Base-by-base conservation (phyloP, 2,329 filamentous ascomycete species). In the Colletotrichum coccodes region DNA sequence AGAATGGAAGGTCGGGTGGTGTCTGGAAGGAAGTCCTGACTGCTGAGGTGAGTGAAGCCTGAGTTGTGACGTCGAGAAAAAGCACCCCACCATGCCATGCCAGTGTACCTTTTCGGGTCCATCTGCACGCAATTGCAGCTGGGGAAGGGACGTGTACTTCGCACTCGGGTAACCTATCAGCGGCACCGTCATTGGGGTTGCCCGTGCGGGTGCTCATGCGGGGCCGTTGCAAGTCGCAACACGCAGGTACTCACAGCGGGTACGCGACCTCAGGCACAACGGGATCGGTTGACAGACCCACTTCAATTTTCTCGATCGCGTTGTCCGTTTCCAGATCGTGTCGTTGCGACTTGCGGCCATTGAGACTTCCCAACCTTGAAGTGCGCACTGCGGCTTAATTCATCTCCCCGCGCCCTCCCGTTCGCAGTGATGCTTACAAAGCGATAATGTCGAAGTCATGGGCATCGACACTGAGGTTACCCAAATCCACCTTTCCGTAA, bases 391-490 rank as follows among this genome's bases (percentile, higher is more conserved):
- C 18, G 6, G 14, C 34, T 49, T 38, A 52, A 18, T n/a, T 40
- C 12, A 28, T 34, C 46, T 46, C 16, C 28, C 26, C 32, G 8
- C 49, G 30, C 23, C 36, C 32, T 21, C 32, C 21, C 60, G 9
- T 57, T 30, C 53, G 60, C 54, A 57, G 65, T 65, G 65, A 68
- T 71, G 68, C 68, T 62, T 44, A 67, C 60, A 57, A 69, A 58
- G 60, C 63, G 64, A 71, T 14, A 72, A 83, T 83, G 82, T 80
- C 80, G 50, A 90, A 88, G 81, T 90, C 87, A 78, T 94, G 92
- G 91, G 88, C 90, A 78, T 89, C 90, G 77, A 94, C 92, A 61
- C 79, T 95, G 78, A 91, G 88, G 81, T 86, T 96, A 75, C 93
- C 93, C 68, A 91, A 90, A 76, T 92, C 92, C 56, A 88, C 85